Evolutionary conservation across 768 basidiomycete genomes (phyloP).

Genomic region (Podaxis sp.): DNA sequence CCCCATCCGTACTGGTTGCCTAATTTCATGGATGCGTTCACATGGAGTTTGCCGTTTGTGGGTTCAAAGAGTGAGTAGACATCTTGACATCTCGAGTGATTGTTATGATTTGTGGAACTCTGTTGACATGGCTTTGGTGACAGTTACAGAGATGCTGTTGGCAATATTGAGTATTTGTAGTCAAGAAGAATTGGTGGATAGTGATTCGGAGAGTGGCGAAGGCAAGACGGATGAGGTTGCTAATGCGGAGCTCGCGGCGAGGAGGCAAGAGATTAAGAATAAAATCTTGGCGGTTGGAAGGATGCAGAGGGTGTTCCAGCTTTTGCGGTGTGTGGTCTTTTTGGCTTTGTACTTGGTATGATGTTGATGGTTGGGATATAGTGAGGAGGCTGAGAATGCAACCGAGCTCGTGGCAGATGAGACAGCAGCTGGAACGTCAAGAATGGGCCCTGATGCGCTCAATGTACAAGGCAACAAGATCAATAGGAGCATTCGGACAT

Average conservation of each 20-base stretch:
- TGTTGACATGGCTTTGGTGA: not conserved
- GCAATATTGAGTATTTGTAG: slow-evolving; percentile 93
- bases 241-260: slow-evolving; percentile 43
- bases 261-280: slow-evolving; percentile 82
- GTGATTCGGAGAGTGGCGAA: slow-evolving; percentile 38
- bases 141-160: slow-evolving; percentile 97
- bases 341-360: slow-evolving; percentile 5
- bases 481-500: slow-evolving; percentile 61
- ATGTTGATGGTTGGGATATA: slow-evolving; percentile 23
- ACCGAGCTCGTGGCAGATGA: slow-evolving; percentile 56
- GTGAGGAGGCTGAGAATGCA: slow-evolving; percentile 78
- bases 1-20: slow-evolving; percentile 95
- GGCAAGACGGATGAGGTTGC: slow-evolving; percentile 25
- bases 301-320: slow-evolving; percentile 88
- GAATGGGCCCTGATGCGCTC: slow-evolving; percentile 50
- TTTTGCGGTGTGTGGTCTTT: slow-evolving; percentile 66
- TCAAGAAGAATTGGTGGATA: slow-evolving; percentile 83
- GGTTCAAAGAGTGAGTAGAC: slow-evolving; percentile 84
- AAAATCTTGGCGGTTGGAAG: slow-evolving; percentile 92
- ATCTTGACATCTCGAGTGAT: not conserved
- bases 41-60: slow-evolving; percentile 97
- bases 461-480: slow-evolving; percentile 60
- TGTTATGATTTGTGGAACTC: not conserved
- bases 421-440: slow-evolving; percentile 20
- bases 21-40: slow-evolving; percentile 98